A percentile compares a stretch with the other conserved stretches of the same genome.
Conservation (phyloP, 768 basidiomycete genomes). For the Naematelia aurantialba region DNA sequence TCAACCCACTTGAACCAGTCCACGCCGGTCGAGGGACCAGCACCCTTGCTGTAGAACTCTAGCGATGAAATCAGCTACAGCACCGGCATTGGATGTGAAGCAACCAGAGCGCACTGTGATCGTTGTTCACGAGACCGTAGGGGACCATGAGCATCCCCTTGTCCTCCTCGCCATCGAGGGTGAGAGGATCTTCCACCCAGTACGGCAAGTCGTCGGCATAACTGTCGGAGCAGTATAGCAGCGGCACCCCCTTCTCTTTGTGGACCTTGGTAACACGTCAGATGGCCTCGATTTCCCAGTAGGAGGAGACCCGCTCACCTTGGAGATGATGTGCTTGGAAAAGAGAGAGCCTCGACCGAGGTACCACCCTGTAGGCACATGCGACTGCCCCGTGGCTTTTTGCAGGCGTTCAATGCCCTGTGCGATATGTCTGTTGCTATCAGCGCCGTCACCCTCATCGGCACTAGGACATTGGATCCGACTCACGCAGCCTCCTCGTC, state of each 20-base stretch:
- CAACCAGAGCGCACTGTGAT: background rate
- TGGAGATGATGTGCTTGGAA: constrained; percentile 16
- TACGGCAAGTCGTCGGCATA: constrained; percentile 6
- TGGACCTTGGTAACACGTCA: too few relatives aligned
- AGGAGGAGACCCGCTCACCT: too few relatives aligned
- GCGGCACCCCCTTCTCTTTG: constrained; percentile 5
- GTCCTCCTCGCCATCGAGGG: constrained; percentile 4
- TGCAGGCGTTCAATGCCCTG: constrained; percentile 16
- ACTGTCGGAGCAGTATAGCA: constrained; percentile 4
- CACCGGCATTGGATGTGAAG: background rate
- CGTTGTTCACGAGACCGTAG: constrained; percentile 6
- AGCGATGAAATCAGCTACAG: background rate
- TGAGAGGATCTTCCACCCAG: constrained; percentile 4
- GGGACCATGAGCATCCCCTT: constrained; percentile 3
- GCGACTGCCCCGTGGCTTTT: constrained; percentile 3
- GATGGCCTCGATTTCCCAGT: too few relatives aligned
- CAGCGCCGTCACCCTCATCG: background rate
- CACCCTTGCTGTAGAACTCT: constrained; percentile 6
- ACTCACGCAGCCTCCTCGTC: constrained; percentile 16
- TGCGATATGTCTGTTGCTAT: constrained; percentile 7
- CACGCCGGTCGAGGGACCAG: background rate
- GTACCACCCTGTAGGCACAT: background rate
- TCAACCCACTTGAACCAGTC: constrained; percentile 2
- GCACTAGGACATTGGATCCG: too few relatives aligned
- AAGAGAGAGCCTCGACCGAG: constrained; percentile 16